Conservation (phyloP, 305 asterid species). For the Withania somnifera region DNA sequence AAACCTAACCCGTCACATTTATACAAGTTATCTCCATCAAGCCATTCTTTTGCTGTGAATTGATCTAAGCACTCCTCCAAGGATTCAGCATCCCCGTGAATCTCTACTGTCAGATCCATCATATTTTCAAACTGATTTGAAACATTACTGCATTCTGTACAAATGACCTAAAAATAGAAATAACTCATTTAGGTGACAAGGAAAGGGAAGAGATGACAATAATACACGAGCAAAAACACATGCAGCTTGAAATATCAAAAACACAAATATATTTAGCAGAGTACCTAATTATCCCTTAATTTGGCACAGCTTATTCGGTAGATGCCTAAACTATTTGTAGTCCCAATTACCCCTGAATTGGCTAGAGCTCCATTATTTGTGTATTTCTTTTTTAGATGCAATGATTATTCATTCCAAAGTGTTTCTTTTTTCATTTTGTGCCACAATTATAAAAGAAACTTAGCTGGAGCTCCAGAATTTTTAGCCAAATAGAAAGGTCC, state of each 20-base stretch:
- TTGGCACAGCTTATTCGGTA: neutral
- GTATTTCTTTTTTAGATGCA: neutral
- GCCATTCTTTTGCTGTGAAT: slow-evolving; percentile 82
- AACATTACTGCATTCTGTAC: slow-evolving; percentile 68
- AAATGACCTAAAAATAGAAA: slow-evolving; percentile 54
- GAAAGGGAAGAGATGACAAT: slow-evolving; percentile 4
- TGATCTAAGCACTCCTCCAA: slow-evolving; percentile 95
- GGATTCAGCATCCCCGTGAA: slow-evolving; percentile 92
- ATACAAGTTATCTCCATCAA: slow-evolving; percentile 97
- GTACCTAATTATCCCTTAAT: neutral
- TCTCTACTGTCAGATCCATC: slow-evolving; percentile 99
- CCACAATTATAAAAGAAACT: neutral
- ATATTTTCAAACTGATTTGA: slow-evolving; percentile 88
- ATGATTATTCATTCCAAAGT: neutral
- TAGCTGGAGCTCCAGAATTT: neutral
- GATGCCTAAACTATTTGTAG: neutral
- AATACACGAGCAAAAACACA: neutral
- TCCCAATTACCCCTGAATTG: neutral
- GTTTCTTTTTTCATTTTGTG: neutral
- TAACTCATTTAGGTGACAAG: neutral
- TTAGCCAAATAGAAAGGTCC: neutral
- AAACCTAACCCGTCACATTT: slow-evolving; percentile 78
- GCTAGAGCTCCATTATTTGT: neutral
- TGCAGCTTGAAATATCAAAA: neutral
- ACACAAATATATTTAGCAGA: neutral